Evolutionary conservation across 1,139 yeast species (phyloP), one percentile per base, ranked within the genome.

Genomic region (Nakaseomyces delphensis): DNA sequence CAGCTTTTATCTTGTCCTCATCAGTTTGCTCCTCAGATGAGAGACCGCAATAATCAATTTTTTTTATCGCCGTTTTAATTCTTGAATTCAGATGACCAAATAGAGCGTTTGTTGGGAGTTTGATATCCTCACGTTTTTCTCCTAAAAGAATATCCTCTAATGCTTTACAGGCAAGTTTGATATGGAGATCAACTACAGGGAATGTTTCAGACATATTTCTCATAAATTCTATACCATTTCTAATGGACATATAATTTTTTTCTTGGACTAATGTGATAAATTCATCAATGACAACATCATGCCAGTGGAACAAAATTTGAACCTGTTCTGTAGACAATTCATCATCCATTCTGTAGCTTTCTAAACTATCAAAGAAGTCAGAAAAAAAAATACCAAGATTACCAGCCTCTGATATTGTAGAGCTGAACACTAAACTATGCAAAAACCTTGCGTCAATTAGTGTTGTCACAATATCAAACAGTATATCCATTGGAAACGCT

Each of bases 121-220:
- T 83, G 56, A 89, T 71, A 62, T 89, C 97, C 45, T 84, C 93
- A 47, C 96, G 73, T 3, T 66, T 59, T 53, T 89, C 97, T 1
- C 62, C 59, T 2, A 57, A 50, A 9, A 76, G 61, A 29, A 84
- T 73, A 1, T 60, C 53, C 33, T 74, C 70, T 39, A 87, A 66
- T 4, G 71, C 65, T 15, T 64, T 66, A 4, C 72, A 64, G 7
- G 85, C 60, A 9, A 59, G 50, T 46, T 76, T 77, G 37, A 91
- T 81, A 45, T 84, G 93, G 32, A 74, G 77, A 43, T 77, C 79
- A 21, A 85, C 75, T 11, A 69, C 66, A 0, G 96, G 96, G 57
- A 79, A 85, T 7, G 74, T 71, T 1, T 74, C 71, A 25, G 83
- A 64, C 47, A 82, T 65, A 51, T 78, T 79, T 57, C 82, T 85